These are phyloP conservation scores for Amesomyces nigricolor DNA, from an alignment of 2,329 filamentous ascomycete species.

Conservation along the genomic window DNA sequence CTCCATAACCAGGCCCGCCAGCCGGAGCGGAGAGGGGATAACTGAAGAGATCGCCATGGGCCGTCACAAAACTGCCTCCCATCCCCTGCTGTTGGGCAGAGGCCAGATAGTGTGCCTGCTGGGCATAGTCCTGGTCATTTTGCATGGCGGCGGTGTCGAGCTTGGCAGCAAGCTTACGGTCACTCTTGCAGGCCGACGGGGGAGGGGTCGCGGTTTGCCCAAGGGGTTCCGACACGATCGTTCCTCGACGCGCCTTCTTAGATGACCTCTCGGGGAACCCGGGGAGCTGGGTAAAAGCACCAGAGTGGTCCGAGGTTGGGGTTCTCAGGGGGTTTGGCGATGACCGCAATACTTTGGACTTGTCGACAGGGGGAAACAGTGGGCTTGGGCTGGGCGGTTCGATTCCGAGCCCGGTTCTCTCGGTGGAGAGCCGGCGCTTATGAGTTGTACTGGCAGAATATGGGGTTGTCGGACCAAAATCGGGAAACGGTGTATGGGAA, in stretches of 20 bases:
- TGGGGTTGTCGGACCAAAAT: slow-evolving; percentile 38
- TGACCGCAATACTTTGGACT: slow-evolving; percentile 52
- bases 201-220: slow-evolving; percentile 56
- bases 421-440: slow-evolving; percentile 45
- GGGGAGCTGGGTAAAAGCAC: slow-evolving; percentile 26
- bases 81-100: slow-evolving; percentile 47
- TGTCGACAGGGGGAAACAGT: slow-evolving; percentile 54
- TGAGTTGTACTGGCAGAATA: slow-evolving; percentile 34
- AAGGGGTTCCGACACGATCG: slow-evolving; percentile 34
- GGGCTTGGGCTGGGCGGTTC: slow-evolving; percentile 43
- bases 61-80: slow-evolving; percentile 39
- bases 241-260: slow-evolving; percentile 44
- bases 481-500: slow-evolving; percentile 40
- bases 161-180: slow-evolving; percentile 50
- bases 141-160: slow-evolving; percentile 47
- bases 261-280: slow-evolving; percentile 31
- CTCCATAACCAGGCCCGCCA: slow-evolving; percentile 40
- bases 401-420: too few relatives aligned
- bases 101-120: slow-evolving; percentile 47
- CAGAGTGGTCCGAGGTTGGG: slow-evolving; percentile 30
- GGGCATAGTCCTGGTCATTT: slow-evolving; percentile 50
- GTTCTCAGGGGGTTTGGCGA: slow-evolving; percentile 44
- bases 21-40: slow-evolving; percentile 56
- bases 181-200: slow-evolving; percentile 50
- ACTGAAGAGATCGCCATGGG: slow-evolving; percentile 51